A percentile compares a stretch with the other conserved stretches of the same genome.
These are phyloP conservation scores for Ustilago hordei DNA, from an alignment of 1,284 basidiomycete genomes.

Conservation along the genomic window DNA sequence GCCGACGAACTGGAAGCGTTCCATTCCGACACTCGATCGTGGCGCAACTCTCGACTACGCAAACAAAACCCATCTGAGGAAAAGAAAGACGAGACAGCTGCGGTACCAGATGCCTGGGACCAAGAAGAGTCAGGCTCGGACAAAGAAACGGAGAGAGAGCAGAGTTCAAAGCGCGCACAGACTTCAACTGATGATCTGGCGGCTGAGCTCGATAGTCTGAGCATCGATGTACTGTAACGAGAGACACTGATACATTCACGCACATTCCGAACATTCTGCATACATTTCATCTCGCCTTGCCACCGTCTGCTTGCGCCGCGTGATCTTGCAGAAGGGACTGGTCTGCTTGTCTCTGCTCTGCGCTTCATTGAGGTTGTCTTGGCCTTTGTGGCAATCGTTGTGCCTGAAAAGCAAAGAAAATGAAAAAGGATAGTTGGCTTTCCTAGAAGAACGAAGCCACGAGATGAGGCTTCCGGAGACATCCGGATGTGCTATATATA, in stretches of 20 bases:
- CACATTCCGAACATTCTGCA: neutral
- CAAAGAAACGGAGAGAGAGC: neutral
- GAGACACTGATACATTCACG: too few relatives aligned
- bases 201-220: slow-evolving; percentile 18
- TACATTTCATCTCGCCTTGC: neutral
- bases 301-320: neutral
- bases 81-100: neutral
- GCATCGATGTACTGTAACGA: slow-evolving; percentile 3
- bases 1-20: neutral
- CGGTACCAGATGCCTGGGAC: slow-evolving; percentile 15
- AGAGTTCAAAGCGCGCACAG: neutral
- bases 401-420: neutral
- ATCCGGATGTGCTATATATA: neutral
- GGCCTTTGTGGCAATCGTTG: neutral
- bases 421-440: neutral
- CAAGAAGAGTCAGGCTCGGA: slow-evolving; percentile 4
- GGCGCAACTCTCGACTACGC: slow-evolving; percentile 38
- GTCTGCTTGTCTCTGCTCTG: neutral
- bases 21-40: neutral
- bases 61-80: slow-evolving; percentile 8
- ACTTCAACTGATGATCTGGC: slow-evolving; percentile 24
- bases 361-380: neutral
- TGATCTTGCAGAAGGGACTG: neutral
- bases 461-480: neutral
- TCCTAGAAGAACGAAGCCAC: too few relatives aligned